A percentile compares a stretch with the other conserved stretches of the same genome.
These are phyloP conservation scores for Pichia norvegensis DNA, from an alignment of 1,139 yeast species.

Conservation along the genomic window DNA sequence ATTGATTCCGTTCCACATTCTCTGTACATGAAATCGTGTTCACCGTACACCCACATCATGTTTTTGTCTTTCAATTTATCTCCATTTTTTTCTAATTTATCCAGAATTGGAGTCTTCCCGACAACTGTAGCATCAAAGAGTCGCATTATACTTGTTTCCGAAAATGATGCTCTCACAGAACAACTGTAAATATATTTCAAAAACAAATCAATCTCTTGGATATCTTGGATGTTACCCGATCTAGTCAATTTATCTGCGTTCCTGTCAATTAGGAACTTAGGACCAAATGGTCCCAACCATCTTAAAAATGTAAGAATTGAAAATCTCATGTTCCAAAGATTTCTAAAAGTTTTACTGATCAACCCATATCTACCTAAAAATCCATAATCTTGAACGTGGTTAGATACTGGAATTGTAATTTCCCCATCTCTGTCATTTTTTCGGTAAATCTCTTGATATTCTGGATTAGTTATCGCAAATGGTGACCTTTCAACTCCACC, in stretches of 20 bases:
- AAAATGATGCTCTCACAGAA: conserved; percentile 40
- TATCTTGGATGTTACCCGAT: conserved; percentile 34
- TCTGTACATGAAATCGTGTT: conserved; percentile 79
- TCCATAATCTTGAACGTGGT: conserved; percentile 24
- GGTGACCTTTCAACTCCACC: conserved; percentile 80
- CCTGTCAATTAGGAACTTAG: conserved; percentile 35
- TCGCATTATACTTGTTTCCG: conserved; percentile 45
- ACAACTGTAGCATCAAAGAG: conserved; percentile 49
- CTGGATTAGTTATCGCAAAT: conserved; percentile 47
- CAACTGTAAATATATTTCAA: conserved; percentile 34
- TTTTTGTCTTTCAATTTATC: conserved; percentile 33
- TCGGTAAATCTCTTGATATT: conserved; percentile 8
- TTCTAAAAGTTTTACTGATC: conserved; percentile 28
- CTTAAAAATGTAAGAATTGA: conserved; percentile 39
- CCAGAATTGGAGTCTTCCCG: conserved; percentile 69
- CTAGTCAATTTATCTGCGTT: conserved; percentile 39
- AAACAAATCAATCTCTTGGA: conserved; percentile 38
- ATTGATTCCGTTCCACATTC: conserved; percentile 58
- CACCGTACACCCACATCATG: conserved; percentile 64
- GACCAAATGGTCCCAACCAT: conserved; percentile 47
- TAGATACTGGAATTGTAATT: conserved; percentile 18
- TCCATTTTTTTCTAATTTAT: conserved; percentile 38
- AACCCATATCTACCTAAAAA: conserved; percentile 42
- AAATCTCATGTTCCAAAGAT: conserved; percentile 38
- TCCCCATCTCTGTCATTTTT: conserved; percentile 3